Conservation (phyloP, 75 land plant species). For the Adiantum capillusveneris region DNA sequence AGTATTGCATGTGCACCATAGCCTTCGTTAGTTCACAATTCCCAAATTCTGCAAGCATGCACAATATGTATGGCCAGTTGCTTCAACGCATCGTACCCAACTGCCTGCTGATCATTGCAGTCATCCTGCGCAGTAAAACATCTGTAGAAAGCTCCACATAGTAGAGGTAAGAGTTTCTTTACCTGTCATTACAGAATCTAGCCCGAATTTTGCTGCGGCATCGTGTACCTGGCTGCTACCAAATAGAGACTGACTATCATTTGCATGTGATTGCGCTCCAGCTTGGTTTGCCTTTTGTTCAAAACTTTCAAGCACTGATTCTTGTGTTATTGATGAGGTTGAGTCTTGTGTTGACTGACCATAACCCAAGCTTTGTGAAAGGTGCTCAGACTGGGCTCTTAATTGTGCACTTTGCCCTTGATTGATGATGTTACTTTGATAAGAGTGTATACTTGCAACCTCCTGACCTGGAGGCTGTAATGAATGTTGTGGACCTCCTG, state of each 20-base stretch:
- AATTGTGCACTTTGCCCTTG: conserved; percentile 3
- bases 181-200: conserved; percentile 20
- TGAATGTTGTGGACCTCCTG: conserved; percentile 9
- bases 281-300: conserved; percentile 7
- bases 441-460: conserved; percentile 7
- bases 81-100: too few relatives aligned
- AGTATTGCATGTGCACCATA: too few relatives aligned
- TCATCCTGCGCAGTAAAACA: too few relatives aligned
- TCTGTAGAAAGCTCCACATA: background rate
- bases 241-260: conserved; percentile 11
- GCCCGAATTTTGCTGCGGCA: conserved; percentile 15
- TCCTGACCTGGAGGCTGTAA: conserved; percentile 19
- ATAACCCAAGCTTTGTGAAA: background rate
- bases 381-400: conserved; percentile 8
- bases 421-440: background rate
- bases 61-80: too few relatives aligned
- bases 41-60: too few relatives aligned
- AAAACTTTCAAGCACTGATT: conserved; percentile 2
- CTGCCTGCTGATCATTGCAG: too few relatives aligned
- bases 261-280: conserved; percentile 8
- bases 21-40: too few relatives aligned
- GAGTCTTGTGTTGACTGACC: conserved; percentile 9
- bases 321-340: conserved; percentile 9
- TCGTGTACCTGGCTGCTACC: conserved; percentile 25
- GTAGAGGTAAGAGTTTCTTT: background rate